A percentile compares a stretch with the other conserved stretches of the same genome.
phyloP scores from a whole-genome alignment of 495 filamentous ascomycete species.

The Margaritispora aquatica region DNA sequence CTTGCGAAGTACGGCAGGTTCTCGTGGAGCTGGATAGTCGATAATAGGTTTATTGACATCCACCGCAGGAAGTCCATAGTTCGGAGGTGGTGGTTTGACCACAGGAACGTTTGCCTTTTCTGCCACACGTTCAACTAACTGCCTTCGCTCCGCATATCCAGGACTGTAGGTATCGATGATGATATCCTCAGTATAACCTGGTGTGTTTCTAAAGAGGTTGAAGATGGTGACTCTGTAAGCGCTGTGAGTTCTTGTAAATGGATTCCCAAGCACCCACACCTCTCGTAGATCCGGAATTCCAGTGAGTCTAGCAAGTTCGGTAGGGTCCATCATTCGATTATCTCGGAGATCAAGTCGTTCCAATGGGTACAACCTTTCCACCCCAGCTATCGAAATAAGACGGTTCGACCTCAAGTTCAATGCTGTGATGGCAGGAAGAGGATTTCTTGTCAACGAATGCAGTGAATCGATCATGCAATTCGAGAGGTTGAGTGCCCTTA shows the following conservation, averaged over 20 bases:
- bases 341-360: conserved; percentile 89
- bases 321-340: conserved; percentile 85
- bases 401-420: conserved; percentile 90
- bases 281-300: conserved; percentile 86
- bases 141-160: conserved; percentile 73
- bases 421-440: conserved; percentile 87
- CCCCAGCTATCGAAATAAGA: conserved; percentile 78
- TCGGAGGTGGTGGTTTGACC: conserved; percentile 55
- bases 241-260: conserved; percentile 81
- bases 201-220: conserved; percentile 90
- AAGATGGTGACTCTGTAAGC: conserved; percentile 86
- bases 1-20: conserved; percentile 44
- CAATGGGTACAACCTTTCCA: conserved; percentile 81
- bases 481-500: conserved; percentile 85
- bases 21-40: conserved; percentile 35
- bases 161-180: conserved; percentile 80
- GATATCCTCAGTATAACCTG: conserved; percentile 86
- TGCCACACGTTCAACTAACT: conserved; percentile 74
- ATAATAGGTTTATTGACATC: conserved; percentile 58
- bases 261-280: conserved; percentile 85
- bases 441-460: conserved; percentile 78
- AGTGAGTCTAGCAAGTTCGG: conserved; percentile 83
- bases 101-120: conserved; percentile 70
- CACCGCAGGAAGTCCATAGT: conserved; percentile 48
- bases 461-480: conserved; percentile 97